These are phyloP conservation scores for Ophiostoma himal-ulmi DNA, from an alignment of 2,329 filamentous ascomycete species.

Conservation along the genomic window DNA sequence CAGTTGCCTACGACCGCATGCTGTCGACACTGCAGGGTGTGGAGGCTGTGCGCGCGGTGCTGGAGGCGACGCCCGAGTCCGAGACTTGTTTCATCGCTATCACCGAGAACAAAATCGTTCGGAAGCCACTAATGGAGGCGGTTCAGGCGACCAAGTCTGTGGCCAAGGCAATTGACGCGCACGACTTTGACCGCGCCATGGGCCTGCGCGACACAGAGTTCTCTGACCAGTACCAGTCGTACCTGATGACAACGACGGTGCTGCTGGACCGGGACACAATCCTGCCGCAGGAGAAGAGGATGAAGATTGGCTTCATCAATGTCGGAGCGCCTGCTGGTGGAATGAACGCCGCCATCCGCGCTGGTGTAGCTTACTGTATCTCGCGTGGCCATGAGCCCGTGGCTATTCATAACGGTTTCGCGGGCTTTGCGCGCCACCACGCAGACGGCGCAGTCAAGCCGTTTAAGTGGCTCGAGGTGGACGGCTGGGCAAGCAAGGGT, in stretches of 20 bases:
- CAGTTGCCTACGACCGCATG: slow-evolving; percentile 91
- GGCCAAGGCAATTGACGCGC: slow-evolving; percentile 70
- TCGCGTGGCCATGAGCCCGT: slow-evolving; percentile 87
- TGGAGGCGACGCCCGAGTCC: slow-evolving; percentile 81
- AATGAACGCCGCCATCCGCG: slow-evolving; percentile 95
- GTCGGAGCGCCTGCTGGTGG: slow-evolving; percentile 94
- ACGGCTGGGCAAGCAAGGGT: slow-evolving; percentile 91
- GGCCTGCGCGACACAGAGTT: slow-evolving; percentile 86
- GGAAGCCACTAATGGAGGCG: slow-evolving; percentile 82
- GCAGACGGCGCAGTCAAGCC: slow-evolving; percentile 77
- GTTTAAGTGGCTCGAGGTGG: slow-evolving; percentile 89
- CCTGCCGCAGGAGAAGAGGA: slow-evolving; percentile 66
- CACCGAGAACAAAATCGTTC: slow-evolving; percentile 94
- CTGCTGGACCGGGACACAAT: slow-evolving; percentile 58
- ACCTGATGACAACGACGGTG: slow-evolving; percentile 82
- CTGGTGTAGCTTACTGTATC: slow-evolving; percentile 86
- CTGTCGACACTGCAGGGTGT: slow-evolving; percentile 88
- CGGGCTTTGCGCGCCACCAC: slow-evolving; percentile 86
- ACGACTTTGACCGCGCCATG: slow-evolving; percentile 87
- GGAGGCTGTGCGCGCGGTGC: slow-evolving; percentile 84
- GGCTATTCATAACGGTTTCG: slow-evolving; percentile 94
- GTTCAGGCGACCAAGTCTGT: slow-evolving; percentile 83
- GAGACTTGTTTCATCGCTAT: slow-evolving; percentile 94
- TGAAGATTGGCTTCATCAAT: slow-evolving; percentile 94
- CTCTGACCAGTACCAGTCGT: slow-evolving; percentile 83